These are phyloP conservation scores for Fraxinus cuspidata DNA, from an alignment of 257 asterid species.

Conservation along the genomic window DNA sequence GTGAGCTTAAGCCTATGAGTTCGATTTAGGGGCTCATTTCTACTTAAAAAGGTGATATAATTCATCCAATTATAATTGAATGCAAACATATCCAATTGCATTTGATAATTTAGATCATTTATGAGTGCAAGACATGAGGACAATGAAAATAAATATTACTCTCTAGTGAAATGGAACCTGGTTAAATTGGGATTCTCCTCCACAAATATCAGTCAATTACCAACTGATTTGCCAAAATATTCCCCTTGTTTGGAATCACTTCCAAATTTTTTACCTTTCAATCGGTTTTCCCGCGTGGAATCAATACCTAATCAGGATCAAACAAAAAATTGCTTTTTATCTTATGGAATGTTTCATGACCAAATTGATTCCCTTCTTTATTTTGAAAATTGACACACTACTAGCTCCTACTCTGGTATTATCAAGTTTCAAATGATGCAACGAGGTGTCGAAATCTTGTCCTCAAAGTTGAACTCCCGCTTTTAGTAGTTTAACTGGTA, in stretches of 20 bases:
- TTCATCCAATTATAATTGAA: no score
- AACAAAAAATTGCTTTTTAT: conserved; percentile 26
- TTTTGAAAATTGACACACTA: conserved; percentile 27
- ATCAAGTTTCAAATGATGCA: neutral
- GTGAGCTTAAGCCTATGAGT: no score
- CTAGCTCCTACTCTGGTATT: conserved; percentile 7
- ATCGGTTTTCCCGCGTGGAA: conserved; percentile 26
- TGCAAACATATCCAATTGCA: no score
- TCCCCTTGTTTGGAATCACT: conserved; percentile 36
- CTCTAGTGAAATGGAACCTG: neutral
- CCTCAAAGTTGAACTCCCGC: neutral
- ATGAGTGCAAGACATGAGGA: no score
- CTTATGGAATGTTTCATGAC: conserved; percentile 22
- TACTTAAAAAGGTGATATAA: no score
- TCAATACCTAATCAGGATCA: conserved; percentile 29
- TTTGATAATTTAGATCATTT: no score
- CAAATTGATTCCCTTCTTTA: conserved; percentile 39
- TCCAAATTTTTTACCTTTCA: conserved; percentile 25
- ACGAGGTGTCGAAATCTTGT: neutral
- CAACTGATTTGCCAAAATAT: conserved; percentile 31
- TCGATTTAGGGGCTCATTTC: no score
- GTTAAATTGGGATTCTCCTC: neutral
- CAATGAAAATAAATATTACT: no score
- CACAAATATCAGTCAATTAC: neutral
- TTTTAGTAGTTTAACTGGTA: no score